These are phyloP conservation scores for Cladosporium sp. DNA, from an alignment of 2,329 filamentous ascomycete species.

Conservation along the genomic window DNA sequence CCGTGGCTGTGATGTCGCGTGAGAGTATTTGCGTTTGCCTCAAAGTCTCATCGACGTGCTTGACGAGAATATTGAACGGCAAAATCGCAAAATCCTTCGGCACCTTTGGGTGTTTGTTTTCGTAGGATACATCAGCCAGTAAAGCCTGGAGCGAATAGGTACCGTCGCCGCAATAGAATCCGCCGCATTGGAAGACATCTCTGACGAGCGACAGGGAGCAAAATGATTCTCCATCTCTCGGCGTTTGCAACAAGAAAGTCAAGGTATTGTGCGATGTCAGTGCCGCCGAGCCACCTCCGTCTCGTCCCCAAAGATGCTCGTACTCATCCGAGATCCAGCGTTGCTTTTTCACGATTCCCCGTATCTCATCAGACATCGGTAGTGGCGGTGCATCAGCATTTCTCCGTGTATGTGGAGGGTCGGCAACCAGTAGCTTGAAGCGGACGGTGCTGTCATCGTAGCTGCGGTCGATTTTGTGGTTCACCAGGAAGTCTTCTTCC, in stretches of 20 bases:
- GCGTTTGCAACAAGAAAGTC: conserved; percentile 32
- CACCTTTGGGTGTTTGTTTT: conserved; percentile 32
- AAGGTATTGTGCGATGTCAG: conserved; percentile 29
- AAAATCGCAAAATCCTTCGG: conserved; percentile 32
- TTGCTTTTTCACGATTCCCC: conserved; percentile 25
- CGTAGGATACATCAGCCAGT: conserved; percentile 25
- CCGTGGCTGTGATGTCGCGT: conserved; percentile 27
- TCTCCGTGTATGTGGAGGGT: conserved; percentile 17
- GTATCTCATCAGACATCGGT: conserved; percentile 23
- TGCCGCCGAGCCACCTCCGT: conserved; percentile 30
- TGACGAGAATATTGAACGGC: conserved; percentile 28
- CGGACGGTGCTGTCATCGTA: conserved; percentile 33
- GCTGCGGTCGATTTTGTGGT: conserved; percentile 34
- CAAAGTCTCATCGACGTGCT: conserved; percentile 30
- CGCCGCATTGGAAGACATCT: conserved; percentile 28
- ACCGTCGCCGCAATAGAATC: conserved; percentile 28
- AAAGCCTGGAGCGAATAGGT: conserved; percentile 26
- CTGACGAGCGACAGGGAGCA: conserved; percentile 32
- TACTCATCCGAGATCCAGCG: conserved; percentile 32
- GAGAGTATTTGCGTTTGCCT: conserved; percentile 27
- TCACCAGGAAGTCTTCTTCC: conserved; percentile 30
- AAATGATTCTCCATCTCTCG: conserved; percentile 30
- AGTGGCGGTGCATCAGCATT: conserved; percentile 27
- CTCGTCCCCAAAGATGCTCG: conserved; percentile 31
- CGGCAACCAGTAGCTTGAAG: conserved; percentile 29